phyloP scores from a whole-genome alignment of 352 stramenopile species.

The Thalassiosira pacifica region DNA sequence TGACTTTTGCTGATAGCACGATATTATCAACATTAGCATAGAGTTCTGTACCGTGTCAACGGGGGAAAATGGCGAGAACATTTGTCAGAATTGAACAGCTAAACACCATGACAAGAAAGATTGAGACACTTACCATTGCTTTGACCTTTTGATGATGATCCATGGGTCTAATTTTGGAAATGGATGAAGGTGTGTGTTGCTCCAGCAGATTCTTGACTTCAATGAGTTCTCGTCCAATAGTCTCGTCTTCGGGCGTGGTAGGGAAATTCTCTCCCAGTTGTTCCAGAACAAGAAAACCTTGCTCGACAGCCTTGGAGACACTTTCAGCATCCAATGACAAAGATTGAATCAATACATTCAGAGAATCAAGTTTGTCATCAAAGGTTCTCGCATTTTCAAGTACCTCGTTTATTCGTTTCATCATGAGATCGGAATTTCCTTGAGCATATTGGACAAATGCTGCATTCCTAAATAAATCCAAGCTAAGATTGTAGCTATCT shows the following conservation, averaged over 20 bases:
- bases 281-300: constrained; percentile 26
- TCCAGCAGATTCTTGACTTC: constrained; percentile 9
- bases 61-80: too few species aligned
- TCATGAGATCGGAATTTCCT: constrained; percentile 38
- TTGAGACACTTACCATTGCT: constrained; percentile 21
- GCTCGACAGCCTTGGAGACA: neutral
- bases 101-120: constrained; percentile 2
- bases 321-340: constrained; percentile 1
- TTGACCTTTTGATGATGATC: constrained; percentile 11
- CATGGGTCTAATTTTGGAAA: constrained; percentile 17
- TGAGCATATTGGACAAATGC: constrained; percentile 12
- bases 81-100: too few species aligned
- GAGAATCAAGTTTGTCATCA: constrained; percentile 46
- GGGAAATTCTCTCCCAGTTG: constrained; percentile 44
- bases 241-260: neutral
- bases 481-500: constrained; percentile 35
- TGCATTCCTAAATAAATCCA: constrained; percentile 34
- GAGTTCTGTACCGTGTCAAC: too few species aligned
- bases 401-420: constrained; percentile 9
- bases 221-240: constrained; percentile 26
- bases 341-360: constrained; percentile 11
- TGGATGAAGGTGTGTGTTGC: neutral
- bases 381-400: constrained; percentile 31
- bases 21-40: neutral
- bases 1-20: constrained; percentile 20